Conservation (phyloP, 352 stramenopile species). For the Phytophthora quininea region DNA sequence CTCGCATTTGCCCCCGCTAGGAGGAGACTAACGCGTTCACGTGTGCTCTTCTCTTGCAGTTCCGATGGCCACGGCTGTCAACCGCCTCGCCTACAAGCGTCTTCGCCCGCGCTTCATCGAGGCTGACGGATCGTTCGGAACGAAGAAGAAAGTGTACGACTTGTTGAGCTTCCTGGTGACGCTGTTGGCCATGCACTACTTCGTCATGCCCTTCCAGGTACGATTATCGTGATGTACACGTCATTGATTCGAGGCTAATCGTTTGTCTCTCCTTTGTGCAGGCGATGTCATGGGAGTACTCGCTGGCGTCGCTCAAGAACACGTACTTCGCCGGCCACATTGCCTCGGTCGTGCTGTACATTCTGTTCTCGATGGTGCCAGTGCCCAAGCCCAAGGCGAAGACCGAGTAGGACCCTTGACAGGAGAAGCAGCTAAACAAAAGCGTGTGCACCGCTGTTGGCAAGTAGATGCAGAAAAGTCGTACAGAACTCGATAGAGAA, state of each 20-base stretch:
- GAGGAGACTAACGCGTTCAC: slow-evolving; percentile 6
- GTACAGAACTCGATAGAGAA: slow-evolving; percentile 27
- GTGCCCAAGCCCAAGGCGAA: slow-evolving; percentile 63
- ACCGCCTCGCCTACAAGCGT: slow-evolving; percentile 66
- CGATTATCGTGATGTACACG: slow-evolving; percentile 5
- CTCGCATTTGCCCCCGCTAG: neutral
- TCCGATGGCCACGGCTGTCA: slow-evolving; percentile 70
- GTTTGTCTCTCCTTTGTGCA: slow-evolving; percentile 14
- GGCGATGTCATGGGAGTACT: slow-evolving; percentile 75
- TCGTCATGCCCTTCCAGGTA: slow-evolving; percentile 76
- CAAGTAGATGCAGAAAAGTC: slow-evolving; percentile 7
- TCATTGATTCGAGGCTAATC: neutral
- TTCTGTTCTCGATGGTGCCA: slow-evolving; percentile 72
- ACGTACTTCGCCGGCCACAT: slow-evolving; percentile 79
- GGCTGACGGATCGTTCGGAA: slow-evolving; percentile 50
- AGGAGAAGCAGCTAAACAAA: slow-evolving; percentile 6
- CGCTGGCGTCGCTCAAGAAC: slow-evolving; percentile 65
- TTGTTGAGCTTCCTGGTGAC: slow-evolving; percentile 53
- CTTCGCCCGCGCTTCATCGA: slow-evolving; percentile 74
- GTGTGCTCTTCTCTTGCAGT: slow-evolving; percentile 30
- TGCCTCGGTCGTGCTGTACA: slow-evolving; percentile 61
- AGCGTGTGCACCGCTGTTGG: slow-evolving; percentile 2
- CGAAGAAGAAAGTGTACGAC: slow-evolving; percentile 72
- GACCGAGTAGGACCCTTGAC: slow-evolving; percentile 39
- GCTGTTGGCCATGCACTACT: slow-evolving; percentile 66